These are phyloP conservation scores for Diplotaxis tenuifolia DNA, from an alignment of 345 rosid genomes.

Conservation along the genomic window DNA sequence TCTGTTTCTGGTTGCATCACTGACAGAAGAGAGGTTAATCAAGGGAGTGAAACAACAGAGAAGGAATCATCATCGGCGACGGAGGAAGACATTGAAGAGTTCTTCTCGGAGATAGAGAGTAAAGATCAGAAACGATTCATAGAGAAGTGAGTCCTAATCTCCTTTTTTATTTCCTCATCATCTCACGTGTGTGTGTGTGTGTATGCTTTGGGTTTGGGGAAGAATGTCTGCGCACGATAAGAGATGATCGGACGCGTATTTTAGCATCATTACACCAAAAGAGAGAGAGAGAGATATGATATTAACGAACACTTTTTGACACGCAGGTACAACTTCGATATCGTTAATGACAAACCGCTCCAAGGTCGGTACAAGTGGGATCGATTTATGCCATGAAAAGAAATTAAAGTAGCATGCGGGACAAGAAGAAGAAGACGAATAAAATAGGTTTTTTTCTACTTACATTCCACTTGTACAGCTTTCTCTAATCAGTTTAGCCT, in stretches of 20 bases:
- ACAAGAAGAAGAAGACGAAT: background rate
- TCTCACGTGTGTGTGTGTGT: constrained; percentile 4
- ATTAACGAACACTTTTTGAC: constrained; percentile 31
- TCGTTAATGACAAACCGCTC: constrained; percentile 62
- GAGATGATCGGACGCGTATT: constrained; percentile 25
- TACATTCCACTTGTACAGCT: constrained; percentile 30
- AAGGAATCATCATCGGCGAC: constrained; percentile 16
- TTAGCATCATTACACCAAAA: constrained; percentile 5
- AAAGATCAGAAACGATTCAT: constrained; percentile 42
- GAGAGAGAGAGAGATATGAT: constrained; percentile 31
- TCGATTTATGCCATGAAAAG: constrained; percentile 39
- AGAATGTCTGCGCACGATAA: constrained; percentile 46
- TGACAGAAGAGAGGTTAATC: background rate
- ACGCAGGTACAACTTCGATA: constrained; percentile 72
- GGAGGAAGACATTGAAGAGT: constrained; percentile 47
- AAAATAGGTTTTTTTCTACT: background rate
- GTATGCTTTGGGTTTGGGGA: constrained; percentile 6
- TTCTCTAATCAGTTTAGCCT: background rate
- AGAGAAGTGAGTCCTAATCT: constrained; percentile 46
- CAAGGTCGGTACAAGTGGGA: constrained; percentile 74
- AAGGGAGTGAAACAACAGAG: constrained; percentile 29
- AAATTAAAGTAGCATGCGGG: background rate
- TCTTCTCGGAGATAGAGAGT: constrained; percentile 41
- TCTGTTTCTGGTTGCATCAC: background rate
- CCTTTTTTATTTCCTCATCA: background rate